Conservation (phyloP, 2,329 filamentous ascomycete genomes). For the Talaromyces albobiverticillius region DNA sequence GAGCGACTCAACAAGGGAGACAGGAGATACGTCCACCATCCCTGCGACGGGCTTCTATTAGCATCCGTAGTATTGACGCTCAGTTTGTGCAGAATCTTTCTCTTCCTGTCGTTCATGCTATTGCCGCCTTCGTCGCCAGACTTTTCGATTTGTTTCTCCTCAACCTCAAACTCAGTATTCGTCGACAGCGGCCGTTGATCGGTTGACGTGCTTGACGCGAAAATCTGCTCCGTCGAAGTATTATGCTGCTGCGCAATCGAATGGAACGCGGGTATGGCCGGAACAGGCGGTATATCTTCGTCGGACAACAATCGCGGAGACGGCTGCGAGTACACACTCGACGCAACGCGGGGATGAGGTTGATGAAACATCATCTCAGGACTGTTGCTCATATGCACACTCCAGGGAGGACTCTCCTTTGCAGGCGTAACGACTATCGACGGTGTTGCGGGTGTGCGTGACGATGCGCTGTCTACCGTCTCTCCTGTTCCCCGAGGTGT, state of each 20-base stretch:
- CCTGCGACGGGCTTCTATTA: slow-evolving; percentile 43
- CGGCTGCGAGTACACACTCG: slow-evolving; percentile 45
- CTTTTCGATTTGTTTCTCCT: slow-evolving; percentile 21
- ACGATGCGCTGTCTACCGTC: slow-evolving; percentile 12
- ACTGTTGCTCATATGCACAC: slow-evolving; percentile 17
- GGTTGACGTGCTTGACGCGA: slow-evolving; percentile 16
- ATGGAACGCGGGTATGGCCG: slow-evolving; percentile 36
- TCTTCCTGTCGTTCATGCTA: slow-evolving; percentile 26
- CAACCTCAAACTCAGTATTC: slow-evolving; percentile 36
- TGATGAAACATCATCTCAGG: slow-evolving; percentile 19
- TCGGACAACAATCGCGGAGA: slow-evolving; percentile 29
- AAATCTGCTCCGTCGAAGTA: slow-evolving; percentile 9
- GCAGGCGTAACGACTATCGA: slow-evolving; percentile 48
- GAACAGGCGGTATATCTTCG: slow-evolving; percentile 37
- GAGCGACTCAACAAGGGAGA: slow-evolving; percentile 43
- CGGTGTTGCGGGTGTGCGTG: slow-evolving; percentile 40
- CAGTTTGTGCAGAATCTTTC: slow-evolving; percentile 26
- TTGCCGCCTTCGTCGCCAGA: slow-evolving; percentile 20
- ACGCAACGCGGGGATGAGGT: slow-evolving; percentile 27
- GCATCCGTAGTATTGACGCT: slow-evolving; percentile 34
- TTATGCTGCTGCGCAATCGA: slow-evolving; percentile 17
- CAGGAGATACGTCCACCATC: slow-evolving; percentile 50
- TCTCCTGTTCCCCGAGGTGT: slow-evolving; percentile 19
- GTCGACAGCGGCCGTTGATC: slow-evolving; percentile 32
- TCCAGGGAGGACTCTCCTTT: slow-evolving; percentile 37